Conservation (phyloP, 306 rosid species). For the Aeschynomene evenia region DNA sequence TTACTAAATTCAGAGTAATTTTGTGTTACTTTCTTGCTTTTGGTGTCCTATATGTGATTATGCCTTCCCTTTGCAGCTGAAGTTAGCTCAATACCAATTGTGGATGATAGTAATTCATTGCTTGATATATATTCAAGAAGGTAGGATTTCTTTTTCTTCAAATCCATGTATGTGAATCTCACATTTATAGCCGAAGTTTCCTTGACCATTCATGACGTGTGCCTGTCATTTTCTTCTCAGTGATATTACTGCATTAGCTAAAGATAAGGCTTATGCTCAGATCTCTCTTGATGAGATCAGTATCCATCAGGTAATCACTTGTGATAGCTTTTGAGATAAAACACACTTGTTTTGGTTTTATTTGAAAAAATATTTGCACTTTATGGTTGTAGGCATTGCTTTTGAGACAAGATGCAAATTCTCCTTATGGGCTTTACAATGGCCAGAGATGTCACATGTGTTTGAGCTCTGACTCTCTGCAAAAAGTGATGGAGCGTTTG, state of each 20-base stretch:
- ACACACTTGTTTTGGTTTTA: constrained; percentile 5
- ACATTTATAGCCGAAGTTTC: constrained; percentile 1
- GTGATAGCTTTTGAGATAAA: constrained; percentile 11
- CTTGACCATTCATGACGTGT: constrained; percentile 20
- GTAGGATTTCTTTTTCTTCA: constrained; percentile 33
- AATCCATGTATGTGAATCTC: background rate
- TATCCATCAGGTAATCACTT: constrained; percentile 67
- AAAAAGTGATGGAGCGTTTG: constrained; percentile 79
- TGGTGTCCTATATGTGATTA: constrained; percentile 26
- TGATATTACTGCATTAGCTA: constrained; percentile 89
- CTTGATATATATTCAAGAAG: constrained; percentile 80
- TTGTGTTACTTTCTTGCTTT: constrained; percentile 15
- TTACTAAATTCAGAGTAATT: constrained; percentile 25
- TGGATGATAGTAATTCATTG: constrained; percentile 72
- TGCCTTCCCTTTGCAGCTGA: constrained; percentile 56
- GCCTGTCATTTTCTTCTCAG: constrained; percentile 43
- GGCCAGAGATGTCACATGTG: constrained; percentile 84
- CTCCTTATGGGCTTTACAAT: constrained; percentile 45
- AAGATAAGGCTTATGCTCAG: constrained; percentile 74
- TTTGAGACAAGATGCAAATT: constrained; percentile 65
- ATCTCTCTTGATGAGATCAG: constrained; percentile 62
- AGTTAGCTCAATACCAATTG: constrained; percentile 84
- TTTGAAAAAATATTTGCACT: constrained; percentile 8
- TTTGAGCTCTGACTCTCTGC: constrained; percentile 75
- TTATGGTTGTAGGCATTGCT: constrained; percentile 59